Percentiles rank a stretch among this genome's conserved stretches.
These are phyloP conservation scores for Phytophthora idaei DNA, from an alignment of 352 stramenopile genomes.

Conservation along the genomic window DNA sequence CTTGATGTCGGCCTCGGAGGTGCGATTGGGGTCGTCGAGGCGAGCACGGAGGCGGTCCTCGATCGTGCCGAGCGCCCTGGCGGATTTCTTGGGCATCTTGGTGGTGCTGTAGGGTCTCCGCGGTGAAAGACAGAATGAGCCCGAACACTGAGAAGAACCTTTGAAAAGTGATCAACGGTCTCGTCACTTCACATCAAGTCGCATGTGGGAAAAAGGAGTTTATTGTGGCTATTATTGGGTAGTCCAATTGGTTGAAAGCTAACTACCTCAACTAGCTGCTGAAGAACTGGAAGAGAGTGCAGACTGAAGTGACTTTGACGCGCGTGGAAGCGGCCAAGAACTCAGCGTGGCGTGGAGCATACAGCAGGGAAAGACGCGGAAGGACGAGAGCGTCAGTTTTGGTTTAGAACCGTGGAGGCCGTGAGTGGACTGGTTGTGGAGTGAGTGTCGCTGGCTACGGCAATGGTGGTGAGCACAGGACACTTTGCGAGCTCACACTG, in stretches of 20 bases:
- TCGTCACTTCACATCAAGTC: background rate
- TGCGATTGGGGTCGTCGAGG: background rate
- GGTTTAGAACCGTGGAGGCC: too few species aligned
- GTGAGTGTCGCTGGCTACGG: background rate
- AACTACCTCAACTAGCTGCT: too few species aligned
- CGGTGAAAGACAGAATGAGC: background rate
- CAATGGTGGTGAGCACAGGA: background rate
- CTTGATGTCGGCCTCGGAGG: background rate
- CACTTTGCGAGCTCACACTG: background rate
- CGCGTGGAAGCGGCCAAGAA: too few species aligned
- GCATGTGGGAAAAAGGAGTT: background rate
- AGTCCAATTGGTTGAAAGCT: background rate
- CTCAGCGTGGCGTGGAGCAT: too few species aligned
- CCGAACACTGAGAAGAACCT: too few species aligned
- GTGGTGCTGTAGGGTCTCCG: background rate
- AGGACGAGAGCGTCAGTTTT: too few species aligned
- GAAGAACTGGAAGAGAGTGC: too few species aligned
- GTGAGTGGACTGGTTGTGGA: background rate
- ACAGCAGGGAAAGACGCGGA: too few species aligned
- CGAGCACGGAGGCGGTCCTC: background rate
- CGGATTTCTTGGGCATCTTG: background rate
- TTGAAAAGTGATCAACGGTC: too few species aligned
- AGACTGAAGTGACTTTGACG: too few species aligned
- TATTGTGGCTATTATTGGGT: background rate
- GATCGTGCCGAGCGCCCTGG: background rate